Base-by-base conservation (phyloP, 768 basidiomycete genomes). In the Chlorophyllum brunneum region DNA sequence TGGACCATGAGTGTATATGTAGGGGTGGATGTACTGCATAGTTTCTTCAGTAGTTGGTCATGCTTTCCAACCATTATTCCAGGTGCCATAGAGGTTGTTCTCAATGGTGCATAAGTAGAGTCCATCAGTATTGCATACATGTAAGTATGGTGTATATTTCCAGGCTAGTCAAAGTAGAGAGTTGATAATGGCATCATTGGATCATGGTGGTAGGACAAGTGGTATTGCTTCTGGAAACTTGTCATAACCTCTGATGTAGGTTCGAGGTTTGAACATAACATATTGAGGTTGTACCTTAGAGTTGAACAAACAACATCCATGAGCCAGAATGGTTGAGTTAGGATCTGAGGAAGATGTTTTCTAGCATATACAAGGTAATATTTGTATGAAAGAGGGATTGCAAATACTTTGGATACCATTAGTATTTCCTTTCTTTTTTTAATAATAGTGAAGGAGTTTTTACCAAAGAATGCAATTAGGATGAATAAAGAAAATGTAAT, bases 281-380 rank as follows among this genome's bases (percentile, higher is more conserved):
- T n/a, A n/a, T n/a, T n/a, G n/a, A n/a, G n/a, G n/a, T 27, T 20
- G 26, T 37, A 49, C 48, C 48, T 49, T 11, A 49, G 13, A 13
- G 48, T 49, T 13, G 48, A 49, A n/a, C 23, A 26, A 18, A 39
- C 48, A n/a, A 49, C 38, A 18, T 38, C 48, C 29, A 49, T 49
- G 16, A 49, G 37, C 48, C 48, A 49, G 38, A 29, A 22, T 3
- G 37, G 15, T 31, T 31, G 37, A 23, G 9, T 18, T 13, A 49
- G 16, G 20, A 40, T 27, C 16, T 6, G 23, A 16, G 48, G 20
- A 4, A 49, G 20, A 22, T 18, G 48, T 40, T 49, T 49, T 7
- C 37, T 39, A 5, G 37, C 33, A 27, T 49, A 49, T 24, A 49
- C 48, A 5, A 49, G 18, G 37, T 40, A 49, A 30, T 49, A 49